phyloP scores from a whole-genome alignment of 495 filamentous ascomycete species.

The Tuber borchii region DNA sequence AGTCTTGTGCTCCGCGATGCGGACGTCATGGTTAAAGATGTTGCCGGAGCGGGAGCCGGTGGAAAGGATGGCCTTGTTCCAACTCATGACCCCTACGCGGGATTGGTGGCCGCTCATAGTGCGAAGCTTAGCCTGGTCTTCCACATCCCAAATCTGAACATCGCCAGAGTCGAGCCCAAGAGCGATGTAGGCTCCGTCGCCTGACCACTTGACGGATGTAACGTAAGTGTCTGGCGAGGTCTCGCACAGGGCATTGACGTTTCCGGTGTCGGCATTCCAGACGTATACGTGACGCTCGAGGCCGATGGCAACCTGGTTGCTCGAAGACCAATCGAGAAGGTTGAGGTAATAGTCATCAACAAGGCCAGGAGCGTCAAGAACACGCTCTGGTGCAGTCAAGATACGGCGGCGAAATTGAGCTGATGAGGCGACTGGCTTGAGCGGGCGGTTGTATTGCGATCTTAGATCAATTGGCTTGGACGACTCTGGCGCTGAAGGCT shows the following conservation, averaged over 20 bases:
- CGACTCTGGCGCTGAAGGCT: constrained; percentile 91
- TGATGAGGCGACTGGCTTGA: constrained; percentile 67
- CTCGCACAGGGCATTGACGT: constrained; percentile 80
- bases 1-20: constrained; percentile 93
- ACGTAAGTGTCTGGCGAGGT: constrained; percentile 85
- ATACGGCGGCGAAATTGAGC: constrained; percentile 78
- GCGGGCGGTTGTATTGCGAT: constrained; percentile 93
- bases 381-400: constrained; percentile 88
- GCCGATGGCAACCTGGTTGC: constrained; percentile 96
- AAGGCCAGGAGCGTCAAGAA: constrained; percentile 92
- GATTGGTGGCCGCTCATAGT: constrained; percentile 98
- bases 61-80: constrained; percentile 95
- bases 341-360: constrained; percentile 99
- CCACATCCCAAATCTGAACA: constrained; percentile 98
- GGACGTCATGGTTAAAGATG: constrained; percentile 99
- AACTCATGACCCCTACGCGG: constrained; percentile 95
- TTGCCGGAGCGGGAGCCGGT: constrained; percentile 89
- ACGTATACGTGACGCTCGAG: constrained; percentile 95
- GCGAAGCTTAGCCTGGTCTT: constrained; percentile 87
- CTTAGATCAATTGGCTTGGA: constrained; percentile 96
- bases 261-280: constrained; percentile 94
- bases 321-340: constrained; percentile 92
- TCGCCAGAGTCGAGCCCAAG: constrained; percentile 93
- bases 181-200: constrained; percentile 91
- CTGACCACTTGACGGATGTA: constrained; percentile 97